phyloP scores from a whole-genome alignment of 257 asterid genomes.

The Solanum pennellii region DNA sequence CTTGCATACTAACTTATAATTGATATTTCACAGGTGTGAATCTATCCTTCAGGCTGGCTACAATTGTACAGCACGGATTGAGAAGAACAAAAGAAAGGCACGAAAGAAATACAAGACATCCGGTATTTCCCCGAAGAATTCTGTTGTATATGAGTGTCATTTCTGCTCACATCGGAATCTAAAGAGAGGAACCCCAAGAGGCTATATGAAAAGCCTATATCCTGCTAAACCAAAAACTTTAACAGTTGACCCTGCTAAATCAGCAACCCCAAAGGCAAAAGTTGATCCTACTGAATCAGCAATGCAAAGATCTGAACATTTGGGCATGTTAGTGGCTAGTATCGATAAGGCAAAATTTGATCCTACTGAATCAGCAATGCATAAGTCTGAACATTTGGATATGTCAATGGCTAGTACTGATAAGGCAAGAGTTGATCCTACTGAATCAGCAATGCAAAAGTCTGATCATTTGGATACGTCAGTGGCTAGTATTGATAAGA shows the following conservation, averaged over 20 bases:
- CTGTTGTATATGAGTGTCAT: slow-evolving; percentile 55
- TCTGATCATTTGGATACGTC: background rate
- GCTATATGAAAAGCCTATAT: slow-evolving; percentile 41
- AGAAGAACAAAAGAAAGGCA: slow-evolving; percentile 29
- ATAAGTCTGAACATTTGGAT: background rate
- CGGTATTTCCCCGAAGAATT: slow-evolving; percentile 24
- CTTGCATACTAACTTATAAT: background rate
- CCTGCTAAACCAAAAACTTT: slow-evolving; percentile 28
- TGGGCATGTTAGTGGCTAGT: background rate
- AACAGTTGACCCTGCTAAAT: slow-evolving; percentile 6
- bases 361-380: background rate
- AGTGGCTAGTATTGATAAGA: background rate
- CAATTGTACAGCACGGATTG: slow-evolving; percentile 52
- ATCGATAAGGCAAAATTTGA: background rate
- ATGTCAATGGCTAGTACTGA: background rate
- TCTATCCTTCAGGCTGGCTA: slow-evolving; percentile 59
- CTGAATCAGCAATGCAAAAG: background rate
- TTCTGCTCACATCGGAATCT: slow-evolving; percentile 53
- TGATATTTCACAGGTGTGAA: slow-evolving; percentile 46
- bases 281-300: background rate
- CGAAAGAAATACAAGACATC: slow-evolving; percentile 23
- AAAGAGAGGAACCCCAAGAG: slow-evolving; percentile 64
- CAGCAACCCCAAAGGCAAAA: background rate
- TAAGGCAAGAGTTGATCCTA: background rate
- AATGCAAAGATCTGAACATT: background rate